Percentiles rank a stretch among this genome's conserved stretches.
phyloP scores from a whole-genome alignment of 352 stramenopile species.

The Nothophytophthora sp. region DNA sequence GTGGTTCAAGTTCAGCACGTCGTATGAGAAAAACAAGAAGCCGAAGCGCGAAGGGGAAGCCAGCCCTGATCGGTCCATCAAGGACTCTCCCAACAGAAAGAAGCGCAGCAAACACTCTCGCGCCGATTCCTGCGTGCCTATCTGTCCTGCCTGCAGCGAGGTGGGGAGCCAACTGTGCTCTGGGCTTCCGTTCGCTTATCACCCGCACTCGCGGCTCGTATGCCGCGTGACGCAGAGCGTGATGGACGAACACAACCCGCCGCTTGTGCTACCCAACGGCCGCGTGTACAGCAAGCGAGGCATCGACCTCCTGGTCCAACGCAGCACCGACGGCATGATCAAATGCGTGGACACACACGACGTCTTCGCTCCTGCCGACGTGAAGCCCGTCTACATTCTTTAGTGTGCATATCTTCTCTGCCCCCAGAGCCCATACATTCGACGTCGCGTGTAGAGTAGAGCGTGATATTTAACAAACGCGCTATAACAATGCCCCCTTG shows the following conservation, averaged over 20 bases:
- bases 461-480: no score
- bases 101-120: constrained; percentile 27
- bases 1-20: constrained; percentile 25
- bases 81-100: constrained; percentile 14
- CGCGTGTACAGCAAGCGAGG: constrained; percentile 83
- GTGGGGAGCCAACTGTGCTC: constrained; percentile 60
- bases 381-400: constrained; percentile 82
- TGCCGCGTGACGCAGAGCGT: constrained; percentile 77
- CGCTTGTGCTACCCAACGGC: constrained; percentile 78
- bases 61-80: background rate
- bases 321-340: constrained; percentile 53
- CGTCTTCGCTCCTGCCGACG: constrained; percentile 52
- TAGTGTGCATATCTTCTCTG: constrained; percentile 30
- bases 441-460: constrained; percentile 16
- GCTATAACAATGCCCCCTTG: background rate
- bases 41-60: constrained; percentile 27
- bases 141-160: constrained; percentile 80
- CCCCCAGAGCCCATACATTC: constrained; percentile 7
- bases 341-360: constrained; percentile 77
- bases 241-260: constrained; percentile 88
- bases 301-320: constrained; percentile 56
- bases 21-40: constrained; percentile 47
- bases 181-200: constrained; percentile 71
- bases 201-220: constrained; percentile 82
- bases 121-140: constrained; percentile 31